Evolutionary conservation across 1,284 basidiomycete genomes (phyloP), one percentile per base, ranked within the genome.

Genomic region (Puccinia horiana): DNA sequence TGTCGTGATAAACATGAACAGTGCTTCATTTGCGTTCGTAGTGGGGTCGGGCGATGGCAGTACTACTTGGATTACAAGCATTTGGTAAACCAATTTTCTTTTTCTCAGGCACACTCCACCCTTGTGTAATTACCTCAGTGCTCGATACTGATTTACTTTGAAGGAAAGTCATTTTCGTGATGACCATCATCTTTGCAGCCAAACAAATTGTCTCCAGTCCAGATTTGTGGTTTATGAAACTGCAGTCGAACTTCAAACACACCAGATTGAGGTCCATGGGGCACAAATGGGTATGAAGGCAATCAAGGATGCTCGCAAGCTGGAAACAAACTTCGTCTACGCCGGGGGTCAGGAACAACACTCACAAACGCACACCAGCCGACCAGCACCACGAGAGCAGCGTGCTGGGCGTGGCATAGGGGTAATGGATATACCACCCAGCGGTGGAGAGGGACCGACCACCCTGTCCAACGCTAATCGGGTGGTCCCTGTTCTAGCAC

Each of bases 211-310:
- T 86, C 90, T 93, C 54, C 92, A 92, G 23, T 92, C 92, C 85
- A 98, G 97, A 88, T 99, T 98, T 85, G 93, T 98, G 75, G 96
- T 99, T 20, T 99, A 98, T 87, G 91, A 91, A 73, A 92, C 92
- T 29, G 90, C 91, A 52, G 88, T 99, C 47, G 97, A 98, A 86
- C 91, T 98, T 72, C 92, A 96, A 87, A 95, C 92, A 0, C 96
- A 99, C 87, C 92, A 93, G 89, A 91, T 98, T 26, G 92, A 93
- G 82, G 91, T 91, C 85, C 96, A 98, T 85, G 93, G 92, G 14
- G 91, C 91, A 3, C 90, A 92, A 56, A 94, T 97, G 92, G 91
- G 90, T 20, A 88, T 92, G 0, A 90, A 91, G 29, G 94, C 95
- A 85, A 91, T 91, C 83, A 92, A 91, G 82, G 93, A 94, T 69